Evolutionary conservation across 2,329 filamentous ascomycete genomes (phyloP).

Genomic region (Fulvia fulva): DNA sequence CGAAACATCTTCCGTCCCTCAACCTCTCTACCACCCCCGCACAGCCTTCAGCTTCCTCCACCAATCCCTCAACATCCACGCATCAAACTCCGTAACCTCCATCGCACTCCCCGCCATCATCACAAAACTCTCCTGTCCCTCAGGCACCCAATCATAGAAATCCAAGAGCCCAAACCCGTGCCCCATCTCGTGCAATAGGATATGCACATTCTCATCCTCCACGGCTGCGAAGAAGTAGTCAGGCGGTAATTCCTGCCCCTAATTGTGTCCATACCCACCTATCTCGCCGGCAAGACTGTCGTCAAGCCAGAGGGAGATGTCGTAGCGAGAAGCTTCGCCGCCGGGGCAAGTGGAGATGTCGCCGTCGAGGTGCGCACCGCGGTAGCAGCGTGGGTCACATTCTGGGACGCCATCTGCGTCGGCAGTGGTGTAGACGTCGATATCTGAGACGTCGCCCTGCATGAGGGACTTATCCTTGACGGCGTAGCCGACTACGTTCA

Average conservation of each 20-base stretch:
- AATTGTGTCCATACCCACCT: constrained; percentile 36
- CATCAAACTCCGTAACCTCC: constrained; percentile 47
- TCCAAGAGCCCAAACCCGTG: constrained; percentile 42
- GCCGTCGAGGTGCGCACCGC: constrained; percentile 44
- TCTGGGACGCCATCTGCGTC: constrained; percentile 43
- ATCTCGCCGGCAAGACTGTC: constrained; percentile 41
- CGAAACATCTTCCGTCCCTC: too few relatives aligned
- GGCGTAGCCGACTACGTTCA: constrained; percentile 45
- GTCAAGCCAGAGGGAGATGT: constrained; percentile 48
- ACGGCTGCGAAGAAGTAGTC: constrained; percentile 44
- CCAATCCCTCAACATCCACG: constrained; percentile 50
- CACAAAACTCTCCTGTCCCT: constrained; percentile 42
- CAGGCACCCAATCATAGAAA: constrained; percentile 46
- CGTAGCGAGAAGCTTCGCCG: constrained; percentile 38
- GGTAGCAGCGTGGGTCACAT: constrained; percentile 41
- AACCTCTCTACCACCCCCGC: constrained; percentile 5
- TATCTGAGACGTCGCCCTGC: constrained; percentile 34
- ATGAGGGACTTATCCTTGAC: constrained; percentile 39
- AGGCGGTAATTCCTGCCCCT: constrained; percentile 35
- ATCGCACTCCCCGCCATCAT: constrained; percentile 45
- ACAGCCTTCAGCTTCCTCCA: constrained; percentile 34
- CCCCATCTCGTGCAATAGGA: constrained; percentile 47
- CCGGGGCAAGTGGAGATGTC: constrained; percentile 41
- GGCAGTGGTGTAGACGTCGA: constrained; percentile 43
- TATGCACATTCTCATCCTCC: constrained; percentile 39